Evolutionary conservation across 495 filamentous ascomycete genomes (phyloP), one percentile per base, ranked within the genome.

Genomic region (Aspergillus conjunctus): DNA sequence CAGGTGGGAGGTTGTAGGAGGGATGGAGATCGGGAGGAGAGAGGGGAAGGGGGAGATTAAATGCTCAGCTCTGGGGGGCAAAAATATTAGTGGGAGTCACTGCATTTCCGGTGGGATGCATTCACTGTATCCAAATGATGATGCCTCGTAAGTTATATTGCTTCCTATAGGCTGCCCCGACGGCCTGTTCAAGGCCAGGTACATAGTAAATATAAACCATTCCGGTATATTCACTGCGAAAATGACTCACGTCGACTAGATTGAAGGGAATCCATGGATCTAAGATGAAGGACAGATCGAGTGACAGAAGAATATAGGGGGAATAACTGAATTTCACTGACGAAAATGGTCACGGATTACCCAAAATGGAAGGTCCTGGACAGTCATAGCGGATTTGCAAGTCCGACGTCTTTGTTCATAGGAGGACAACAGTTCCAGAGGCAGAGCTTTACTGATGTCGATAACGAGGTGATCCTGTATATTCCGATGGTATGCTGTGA

Each of bases 1-100:
- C 18, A 22, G 44, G 44, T 21, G 44, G 17, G 32, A 12, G 33
- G 32, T 37, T 22, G 30, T 21, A 41, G 46, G 22, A 50, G 44
- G 41, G 31, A 41, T 17, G 55, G 11, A 48, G 45, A 39, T 14
- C 32, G 30, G 22, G 31, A 58, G 45, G 17, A 37, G n/a, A 48
- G 26, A 46, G 17, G 22, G 52, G 18, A 39, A 26, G 45, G 11
- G 20, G 55, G 31, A 22, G 8, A 21, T 51, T 31, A 43, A 22
- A 51, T 51, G 18, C 10, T 22, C 10, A 20, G 18, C 12, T 31
- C 20, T 12, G 15, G 52, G 44, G 11, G 31, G 31, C 49, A 33
- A 41, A 32, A 43, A 50, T 1, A 22, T 11, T 11, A 20, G 1
- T 21, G 11, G 15, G 5, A 11, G 7, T 11, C 44, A 48, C 15